Evolutionary conservation across 257 asterid species (phyloP), one percentile per base, ranked within the genome.

Genomic region (Solanum pimpinellifolium): DNA sequence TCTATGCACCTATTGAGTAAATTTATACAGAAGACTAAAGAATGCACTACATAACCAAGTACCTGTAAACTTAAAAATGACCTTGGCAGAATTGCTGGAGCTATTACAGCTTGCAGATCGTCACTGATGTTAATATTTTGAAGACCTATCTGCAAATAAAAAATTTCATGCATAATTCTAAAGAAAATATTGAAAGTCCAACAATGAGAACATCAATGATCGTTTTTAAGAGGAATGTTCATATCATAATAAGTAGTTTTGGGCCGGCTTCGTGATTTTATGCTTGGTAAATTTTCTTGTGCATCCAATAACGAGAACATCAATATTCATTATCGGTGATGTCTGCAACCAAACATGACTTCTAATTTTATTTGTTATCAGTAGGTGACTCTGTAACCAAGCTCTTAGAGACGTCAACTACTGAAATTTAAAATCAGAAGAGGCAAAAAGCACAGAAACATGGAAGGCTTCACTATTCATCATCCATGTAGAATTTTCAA

Each of bases 21-120:
- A 75, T 3, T 9, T 46, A 27, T 1, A 78, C n/a, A 46, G 66
- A 46, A 78, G 18, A 78, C 31, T 44, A 78, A 25, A 14, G 65
- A 44, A 42, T n/a, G 42, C 41, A 44, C 88, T 16, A 78, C 41
- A 15, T 41, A 4, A 78, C 21, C 25, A 78, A 78, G 41, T 92
- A 93, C 98, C 97, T 93, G 98, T 88, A 96, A 88, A 90, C 94
- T 96, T 23, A 93, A 86, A 91, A 95, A 94, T 8, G 96, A 90
- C 86, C 98, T 92, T 1, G 99, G 99, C 46, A 96, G 88, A 86
- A 96, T 41, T 78, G 98, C 98, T 86, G 99, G 99, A 91, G 97
- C 96, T 83, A 95, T 88, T 68, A 95, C 87, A 87, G 98, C 96
- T 89, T 96, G 98, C 86, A 96, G 52, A 84, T 92, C 94, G 56